These are phyloP conservation scores for Passalora sequoiae DNA, from an alignment of 2,329 filamentous ascomycete species.

Conservation along the genomic window DNA sequence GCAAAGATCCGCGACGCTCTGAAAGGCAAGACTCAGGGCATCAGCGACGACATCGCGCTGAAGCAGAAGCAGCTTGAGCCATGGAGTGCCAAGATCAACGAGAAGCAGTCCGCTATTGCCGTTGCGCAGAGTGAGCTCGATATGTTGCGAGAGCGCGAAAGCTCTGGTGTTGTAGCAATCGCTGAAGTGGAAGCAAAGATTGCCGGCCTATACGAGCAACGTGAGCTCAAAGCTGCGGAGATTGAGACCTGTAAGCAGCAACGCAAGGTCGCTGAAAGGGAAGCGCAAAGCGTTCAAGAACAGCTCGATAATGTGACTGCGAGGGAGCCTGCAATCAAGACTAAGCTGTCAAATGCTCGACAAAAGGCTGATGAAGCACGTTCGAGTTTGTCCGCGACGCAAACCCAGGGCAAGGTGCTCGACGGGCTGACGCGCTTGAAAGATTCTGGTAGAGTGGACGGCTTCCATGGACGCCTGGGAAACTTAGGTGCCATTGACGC, in stretches of 20 bases:
- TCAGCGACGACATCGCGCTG: constrained; percentile 83
- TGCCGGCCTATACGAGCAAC: constrained; percentile 63
- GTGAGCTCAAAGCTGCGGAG: constrained; percentile 64
- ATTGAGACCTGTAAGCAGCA: constrained; percentile 71
- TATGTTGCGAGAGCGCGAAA: constrained; percentile 84
- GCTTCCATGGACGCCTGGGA: constrained; percentile 90
- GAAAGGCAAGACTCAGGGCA: constrained; percentile 91
- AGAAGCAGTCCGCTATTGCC: constrained; percentile 89
- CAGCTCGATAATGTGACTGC: constrained; percentile 67
- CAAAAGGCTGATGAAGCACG: constrained; percentile 96
- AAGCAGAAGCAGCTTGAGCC: constrained; percentile 95
- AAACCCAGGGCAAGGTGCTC: constrained; percentile 79
- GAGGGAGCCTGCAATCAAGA: constrained; percentile 75
- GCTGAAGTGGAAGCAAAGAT: constrained; percentile 81
- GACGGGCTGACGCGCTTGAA: constrained; percentile 89
- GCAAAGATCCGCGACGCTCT: constrained; percentile 76
- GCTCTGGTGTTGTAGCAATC: constrained; percentile 76
- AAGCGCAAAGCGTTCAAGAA: constrained; percentile 64
- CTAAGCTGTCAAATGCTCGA: constrained; percentile 79
- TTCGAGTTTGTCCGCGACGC: constrained; percentile 80
- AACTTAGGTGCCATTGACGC: constrained; percentile 91
- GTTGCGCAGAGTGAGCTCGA: constrained; percentile 92
- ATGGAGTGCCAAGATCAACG: constrained; percentile 94
- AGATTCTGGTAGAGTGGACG: constrained; percentile 92
- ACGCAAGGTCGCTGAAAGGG: constrained; percentile 66